phyloP scores from a whole-genome alignment of 2,329 filamentous ascomycete genomes.

The Allantophomopsis lycopodina region DNA sequence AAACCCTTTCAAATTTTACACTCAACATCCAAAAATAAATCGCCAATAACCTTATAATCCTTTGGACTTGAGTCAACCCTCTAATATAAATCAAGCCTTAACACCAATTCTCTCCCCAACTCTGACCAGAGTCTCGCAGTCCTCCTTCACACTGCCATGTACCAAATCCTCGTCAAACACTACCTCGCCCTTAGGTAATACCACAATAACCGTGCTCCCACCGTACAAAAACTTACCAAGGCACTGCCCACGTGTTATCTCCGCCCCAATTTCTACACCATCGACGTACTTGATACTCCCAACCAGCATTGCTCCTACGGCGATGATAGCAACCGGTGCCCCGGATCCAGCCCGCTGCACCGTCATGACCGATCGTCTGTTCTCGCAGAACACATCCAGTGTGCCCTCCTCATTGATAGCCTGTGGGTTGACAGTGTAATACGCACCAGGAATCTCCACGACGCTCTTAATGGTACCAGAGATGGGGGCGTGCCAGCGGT shows the following conservation, averaged over 20 bases:
- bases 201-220: constrained; percentile 25
- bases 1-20: no score
- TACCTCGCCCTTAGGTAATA: constrained; percentile 22
- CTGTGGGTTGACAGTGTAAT: constrained; percentile 27
- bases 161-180: constrained; percentile 24
- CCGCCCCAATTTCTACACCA: constrained; percentile 18
- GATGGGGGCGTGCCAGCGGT: constrained; percentile 29
- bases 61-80: no score
- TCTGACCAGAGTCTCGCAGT: constrained; percentile 24
- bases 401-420: constrained; percentile 19
- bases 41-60: no score
- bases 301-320: constrained; percentile 28
- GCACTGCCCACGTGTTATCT: constrained; percentile 23
- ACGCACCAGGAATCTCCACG: constrained; percentile 25
- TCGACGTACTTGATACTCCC: constrained; percentile 25
- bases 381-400: constrained; percentile 28
- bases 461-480: constrained; percentile 22
- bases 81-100: not conserved
- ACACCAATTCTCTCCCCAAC: constrained; percentile 19
- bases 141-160: constrained; percentile 19
- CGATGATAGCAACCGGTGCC: constrained; percentile 20
- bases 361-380: constrained; percentile 24
- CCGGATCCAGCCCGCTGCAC: constrained; percentile 16
- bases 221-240: constrained; percentile 26
- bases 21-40: no score